Base-by-base conservation (phyloP, 1,139 yeast genomes). In the Magnusiomyces sp. region DNA sequence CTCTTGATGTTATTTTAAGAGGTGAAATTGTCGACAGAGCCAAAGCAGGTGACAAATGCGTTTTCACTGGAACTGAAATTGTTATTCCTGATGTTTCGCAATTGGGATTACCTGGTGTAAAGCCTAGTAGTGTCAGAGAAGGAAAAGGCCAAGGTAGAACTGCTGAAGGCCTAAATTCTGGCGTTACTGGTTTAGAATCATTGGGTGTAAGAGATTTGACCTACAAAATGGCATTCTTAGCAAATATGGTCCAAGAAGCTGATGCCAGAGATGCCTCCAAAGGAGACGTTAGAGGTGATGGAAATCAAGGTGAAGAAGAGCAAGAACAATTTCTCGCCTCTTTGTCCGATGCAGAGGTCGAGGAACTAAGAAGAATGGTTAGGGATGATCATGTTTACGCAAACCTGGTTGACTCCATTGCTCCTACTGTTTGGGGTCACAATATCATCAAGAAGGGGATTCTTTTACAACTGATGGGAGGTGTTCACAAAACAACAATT, bases 341-440 rank as follows among this genome's bases (percentile, higher is more conserved):
- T 29, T 73, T 92, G 56, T 83, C 90, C 20, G 84, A 83, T 50
- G 80, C 85, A 29, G 98, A 94, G 64, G 83, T 90, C 48, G 76
- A 80, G 47, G 95, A 90, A 61, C 75, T 92, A 62, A 85, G 86
- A 62, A 83, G 77, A 39, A 94, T 92, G 98, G 95, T 92, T 37
- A 85, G 85, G 58, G 92, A 90, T 59, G 87, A 83, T 49, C 88
- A 87, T 60, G 79, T 92, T 40, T 92, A 90, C 67, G 79, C 86
- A 50, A 87, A 87, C 60, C 71, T 94, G 48, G 96, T 92, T 4
- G 79, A 81, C 55, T 90, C 97, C 0, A 78, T 94, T 56, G 96
- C 97, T 0, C 99, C 99, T 1, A 92, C 97, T 0, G 96, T 94
- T 0, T 94, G 83, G 71, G 98, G 98, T 9, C 98, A 92, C 63